phyloP scores from a whole-genome alignment of 2,329 filamentous ascomycete genomes.

The Elsinoe batatas region DNA sequence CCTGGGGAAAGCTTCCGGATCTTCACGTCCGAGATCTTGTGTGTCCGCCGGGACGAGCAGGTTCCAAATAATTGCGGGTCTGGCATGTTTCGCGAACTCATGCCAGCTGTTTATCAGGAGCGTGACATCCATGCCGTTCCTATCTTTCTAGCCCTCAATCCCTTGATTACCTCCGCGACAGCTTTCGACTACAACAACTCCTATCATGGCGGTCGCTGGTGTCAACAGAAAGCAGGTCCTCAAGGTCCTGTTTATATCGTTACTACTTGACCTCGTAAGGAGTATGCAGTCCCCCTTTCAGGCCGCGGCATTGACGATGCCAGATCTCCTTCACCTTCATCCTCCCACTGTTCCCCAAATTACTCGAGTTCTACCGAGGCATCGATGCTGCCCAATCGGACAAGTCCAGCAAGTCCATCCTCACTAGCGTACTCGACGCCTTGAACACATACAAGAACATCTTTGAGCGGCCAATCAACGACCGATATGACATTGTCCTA shows the following conservation, averaged over 20 bases:
- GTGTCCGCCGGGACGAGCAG: not conserved
- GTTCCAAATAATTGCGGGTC: constrained; percentile 3
- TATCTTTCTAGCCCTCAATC: not conserved
- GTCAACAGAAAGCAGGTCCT: constrained; percentile 64
- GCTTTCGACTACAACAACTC: not conserved
- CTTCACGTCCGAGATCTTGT: constrained; percentile 2
- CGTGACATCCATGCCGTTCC: not conserved
- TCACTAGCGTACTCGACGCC: constrained; percentile 68
- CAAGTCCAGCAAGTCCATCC: constrained; percentile 44
- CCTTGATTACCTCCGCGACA: not conserved
- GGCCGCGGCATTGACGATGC: not conserved
- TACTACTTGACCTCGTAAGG: constrained; percentile 68
- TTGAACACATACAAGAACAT: constrained; percentile 92
- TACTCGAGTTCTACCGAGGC: constrained; percentile 92
- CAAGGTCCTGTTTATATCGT: constrained; percentile 76
- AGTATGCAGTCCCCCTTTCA: not conserved
- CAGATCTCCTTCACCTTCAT: constrained; percentile 99
- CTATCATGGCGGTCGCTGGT: constrained; percentile 16
- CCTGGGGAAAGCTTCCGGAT: constrained; percentile 5
- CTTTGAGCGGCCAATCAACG: constrained; percentile 87
- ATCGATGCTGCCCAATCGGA: constrained; percentile 52
- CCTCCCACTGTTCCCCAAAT: constrained; percentile 85
- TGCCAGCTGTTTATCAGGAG: not conserved
- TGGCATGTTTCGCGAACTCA: constrained; percentile 1
- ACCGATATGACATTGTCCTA: constrained; percentile 92